Conservation (phyloP, 1,284 basidiomycete genomes). For the Moniliophthora roreri region DNA sequence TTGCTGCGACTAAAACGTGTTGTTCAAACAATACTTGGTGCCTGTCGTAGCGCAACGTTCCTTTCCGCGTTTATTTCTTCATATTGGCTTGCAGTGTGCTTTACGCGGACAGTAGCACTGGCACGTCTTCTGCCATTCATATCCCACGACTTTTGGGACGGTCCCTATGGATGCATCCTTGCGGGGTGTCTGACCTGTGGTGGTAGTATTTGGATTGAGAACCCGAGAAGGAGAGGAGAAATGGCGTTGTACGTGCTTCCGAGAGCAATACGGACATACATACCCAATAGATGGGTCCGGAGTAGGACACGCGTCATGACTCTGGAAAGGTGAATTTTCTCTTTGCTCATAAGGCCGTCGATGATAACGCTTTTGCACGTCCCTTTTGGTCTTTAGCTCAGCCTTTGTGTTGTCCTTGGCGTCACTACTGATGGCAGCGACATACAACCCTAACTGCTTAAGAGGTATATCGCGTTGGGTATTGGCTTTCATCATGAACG, state of each 20-base stretch:
- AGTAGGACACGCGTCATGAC: constrained; percentile 37
- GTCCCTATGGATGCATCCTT: constrained; percentile 65
- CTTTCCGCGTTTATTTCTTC: constrained; percentile 69
- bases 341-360: neutral
- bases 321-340: constrained; percentile 49
- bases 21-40: constrained; percentile 43
- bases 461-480: constrained; percentile 74
- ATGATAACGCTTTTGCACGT: constrained; percentile 6
- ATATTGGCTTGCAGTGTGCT: constrained; percentile 68
- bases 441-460: constrained; percentile 58
- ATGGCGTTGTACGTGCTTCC: constrained; percentile 79
- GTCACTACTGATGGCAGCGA: constrained; percentile 61
- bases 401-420: constrained; percentile 64
- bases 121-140: constrained; percentile 62
- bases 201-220: constrained; percentile 73
- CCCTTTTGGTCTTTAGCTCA: constrained; percentile 28
- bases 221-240: constrained; percentile 66
- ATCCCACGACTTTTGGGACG: constrained; percentile 76
- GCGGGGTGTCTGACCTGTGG: constrained; percentile 73
- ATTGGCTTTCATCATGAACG: constrained; percentile 61
- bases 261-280: constrained; percentile 57
- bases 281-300: constrained; percentile 54
- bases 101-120: constrained; percentile 61
- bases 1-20: constrained; percentile 45
- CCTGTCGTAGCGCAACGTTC: constrained; percentile 66